Evolutionary conservation across 2,329 filamentous ascomycete genomes (phyloP).

Genomic region (Drechmeria coniospora): DNA sequence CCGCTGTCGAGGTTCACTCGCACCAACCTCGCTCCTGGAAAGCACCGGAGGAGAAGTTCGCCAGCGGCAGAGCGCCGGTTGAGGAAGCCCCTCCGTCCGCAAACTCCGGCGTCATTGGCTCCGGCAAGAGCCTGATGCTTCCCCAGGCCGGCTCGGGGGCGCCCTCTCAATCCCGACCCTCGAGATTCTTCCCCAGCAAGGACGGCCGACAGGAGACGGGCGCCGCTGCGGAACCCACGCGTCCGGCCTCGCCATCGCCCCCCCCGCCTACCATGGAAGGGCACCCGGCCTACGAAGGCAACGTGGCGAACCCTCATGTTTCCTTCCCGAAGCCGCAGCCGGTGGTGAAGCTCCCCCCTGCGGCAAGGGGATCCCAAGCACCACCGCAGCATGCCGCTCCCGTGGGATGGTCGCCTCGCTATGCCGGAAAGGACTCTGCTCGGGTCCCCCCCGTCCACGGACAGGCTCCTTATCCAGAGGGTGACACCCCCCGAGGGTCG

Average conservation of each 20-base stretch:
- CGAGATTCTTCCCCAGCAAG: constrained; percentile 45
- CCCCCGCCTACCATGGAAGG: constrained; percentile 56
- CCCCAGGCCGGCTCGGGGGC: constrained; percentile 13
- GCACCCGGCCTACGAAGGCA: constrained; percentile 59
- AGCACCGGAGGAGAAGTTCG: constrained; percentile 12
- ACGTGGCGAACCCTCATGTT: constrained; percentile 49
- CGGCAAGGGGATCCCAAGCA: constrained; percentile 12
- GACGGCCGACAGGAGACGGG: constrained; percentile 29
- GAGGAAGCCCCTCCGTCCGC: constrained; percentile 10
- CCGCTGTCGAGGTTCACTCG: constrained; percentile 12
- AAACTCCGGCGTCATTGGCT: constrained; percentile 14
- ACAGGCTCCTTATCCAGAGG: constrained; percentile 8
- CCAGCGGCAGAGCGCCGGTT: constrained; percentile 4
- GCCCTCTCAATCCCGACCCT: constrained; percentile 33
- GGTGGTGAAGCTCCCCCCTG: constrained; percentile 66
- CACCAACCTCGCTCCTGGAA: constrained; percentile 16
- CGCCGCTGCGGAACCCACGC: constrained; percentile 20
- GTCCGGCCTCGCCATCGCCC: constrained; percentile 47
- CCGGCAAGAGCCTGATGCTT: constrained; percentile 11
- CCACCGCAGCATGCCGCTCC: constrained; percentile 12
- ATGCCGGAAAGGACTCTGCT: constrained; percentile 15
- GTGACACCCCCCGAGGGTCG: constrained; percentile 25
- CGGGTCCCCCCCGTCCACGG: constrained; percentile 10
- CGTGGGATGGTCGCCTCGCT: constrained; percentile 21
- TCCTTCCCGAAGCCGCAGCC: constrained; percentile 55